A percentile compares a stretch with the other conserved stretches of the same genome.
These are phyloP conservation scores for Arabis hirsuta DNA, from an alignment of 345 rosid species.

Conservation along the genomic window DNA sequence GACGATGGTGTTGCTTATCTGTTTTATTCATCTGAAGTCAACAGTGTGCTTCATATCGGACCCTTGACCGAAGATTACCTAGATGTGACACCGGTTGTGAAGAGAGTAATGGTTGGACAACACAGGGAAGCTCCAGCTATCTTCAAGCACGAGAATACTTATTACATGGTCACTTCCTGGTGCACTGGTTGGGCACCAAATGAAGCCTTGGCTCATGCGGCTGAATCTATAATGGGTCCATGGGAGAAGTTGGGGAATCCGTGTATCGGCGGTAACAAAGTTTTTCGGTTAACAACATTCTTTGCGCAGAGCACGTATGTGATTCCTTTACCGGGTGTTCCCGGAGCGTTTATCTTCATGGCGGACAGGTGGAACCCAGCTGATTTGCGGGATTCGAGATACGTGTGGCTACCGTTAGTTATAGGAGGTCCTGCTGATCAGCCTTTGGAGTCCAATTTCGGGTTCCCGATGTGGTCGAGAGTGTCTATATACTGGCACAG, in stretches of 20 bases:
- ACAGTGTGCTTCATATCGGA: conserved; percentile 89
- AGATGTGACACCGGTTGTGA: conserved; percentile 57
- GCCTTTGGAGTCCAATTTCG: conserved; percentile 71
- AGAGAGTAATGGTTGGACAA: conserved; percentile 68
- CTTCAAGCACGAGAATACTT: conserved; percentile 73
- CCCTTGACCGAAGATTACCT: conserved; percentile 76
- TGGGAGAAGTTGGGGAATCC: conserved; percentile 98
- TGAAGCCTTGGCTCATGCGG: conserved; percentile 84
- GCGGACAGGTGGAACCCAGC: conserved; percentile 98
- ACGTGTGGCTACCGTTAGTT: conserved; percentile 83
- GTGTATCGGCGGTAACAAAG: conserved; percentile 80
- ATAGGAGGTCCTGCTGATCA: conserved; percentile 81
- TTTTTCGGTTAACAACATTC: conserved; percentile 70
- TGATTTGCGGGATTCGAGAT: conserved; percentile 84
- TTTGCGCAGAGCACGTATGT: conserved; percentile 88
- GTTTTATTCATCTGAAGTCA: conserved; percentile 84
- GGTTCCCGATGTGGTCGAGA: conserved; percentile 84
- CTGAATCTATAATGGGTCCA: conserved; percentile 86
- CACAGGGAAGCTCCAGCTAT: conserved; percentile 93
- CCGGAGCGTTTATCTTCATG: conserved; percentile 78
- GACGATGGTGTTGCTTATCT: conserved; percentile 78
- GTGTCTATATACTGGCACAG: conserved; percentile 93
- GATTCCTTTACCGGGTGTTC: conserved; percentile 73
- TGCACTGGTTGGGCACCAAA: conserved; percentile 99
- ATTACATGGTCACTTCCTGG: conserved; percentile 92